Evolutionary conservation across 768 basidiomycete genomes (phyloP).

Genomic region (Pleurotus eryngii): DNA sequence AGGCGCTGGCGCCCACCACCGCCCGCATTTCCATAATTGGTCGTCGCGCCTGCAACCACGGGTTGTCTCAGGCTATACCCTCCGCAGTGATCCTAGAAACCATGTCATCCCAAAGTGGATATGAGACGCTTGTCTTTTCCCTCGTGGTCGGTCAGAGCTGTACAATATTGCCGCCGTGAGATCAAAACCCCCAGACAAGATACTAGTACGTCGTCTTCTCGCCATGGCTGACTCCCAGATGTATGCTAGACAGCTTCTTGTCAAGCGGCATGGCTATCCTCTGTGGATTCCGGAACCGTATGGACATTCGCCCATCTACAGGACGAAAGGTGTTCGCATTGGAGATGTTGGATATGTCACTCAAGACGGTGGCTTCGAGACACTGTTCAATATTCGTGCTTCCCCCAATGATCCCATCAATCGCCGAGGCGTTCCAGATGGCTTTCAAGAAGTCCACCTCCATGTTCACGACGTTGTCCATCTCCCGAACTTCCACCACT

Average conservation of each 20-base stretch:
- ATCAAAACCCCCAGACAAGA: too few species aligned
- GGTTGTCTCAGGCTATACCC: too few species aligned
- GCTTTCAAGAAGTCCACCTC: constrained; percentile 7
- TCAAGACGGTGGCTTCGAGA: constrained; percentile 18
- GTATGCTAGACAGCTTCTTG: constrained; percentile 9
- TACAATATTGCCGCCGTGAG: too few species aligned
- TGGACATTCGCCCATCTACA: constrained; percentile 16
- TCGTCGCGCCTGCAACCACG: too few species aligned
- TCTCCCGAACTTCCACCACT: not conserved
- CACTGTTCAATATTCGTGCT: constrained; percentile 17
- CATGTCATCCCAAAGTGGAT: too few species aligned
- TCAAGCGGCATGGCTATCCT: constrained; percentile 24
- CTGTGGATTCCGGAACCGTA: constrained; percentile 30
- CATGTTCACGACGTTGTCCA: not conserved
- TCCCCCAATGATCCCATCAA: constrained; percentile 7
- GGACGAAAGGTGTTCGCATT: constrained; percentile 17
- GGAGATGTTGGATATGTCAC: constrained; percentile 22
- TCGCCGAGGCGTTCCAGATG: constrained; percentile 1
- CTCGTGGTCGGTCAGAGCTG: too few species aligned
- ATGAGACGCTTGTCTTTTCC: too few species aligned
- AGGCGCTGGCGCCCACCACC: not conserved
- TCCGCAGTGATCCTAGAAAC: too few species aligned
- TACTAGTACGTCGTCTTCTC: not conserved
- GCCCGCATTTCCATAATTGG: too few species aligned
- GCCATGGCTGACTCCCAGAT: not conserved